Base-by-base conservation (phyloP, 2,329 filamentous ascomycete species). In the Phialocephala subalpina region DNA sequence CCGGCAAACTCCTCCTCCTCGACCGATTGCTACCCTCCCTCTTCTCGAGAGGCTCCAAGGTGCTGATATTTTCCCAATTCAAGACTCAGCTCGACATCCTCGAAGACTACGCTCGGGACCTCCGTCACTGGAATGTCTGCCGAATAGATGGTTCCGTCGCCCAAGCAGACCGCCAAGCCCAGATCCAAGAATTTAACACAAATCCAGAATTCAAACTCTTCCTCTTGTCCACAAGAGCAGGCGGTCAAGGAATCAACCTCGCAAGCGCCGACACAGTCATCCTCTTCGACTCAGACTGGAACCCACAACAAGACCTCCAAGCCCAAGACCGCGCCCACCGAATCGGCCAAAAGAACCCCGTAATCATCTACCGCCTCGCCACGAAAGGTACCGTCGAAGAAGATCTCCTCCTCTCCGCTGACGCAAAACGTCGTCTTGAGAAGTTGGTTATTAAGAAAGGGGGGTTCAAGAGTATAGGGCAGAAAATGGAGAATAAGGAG, bases 361-460 rank as follows among this genome's bases (percentile, higher is more conserved):
- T 99, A 0, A 88, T 99, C 22, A 91, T 99, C 0, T 99, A 97
- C 78, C 91, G 96, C 1, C 89, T 99, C 38, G 95, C 96, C 0
- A 99, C 96, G 0, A 94, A 94, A 73, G 92, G 91, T 9, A 98
- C 96, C 0, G 93, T 99, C 0, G 96, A 99, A 77, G 93, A 97
- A 74, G 90, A 89, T 6, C 83, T 98, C 0, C 86, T 98, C 0
- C 87, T 94, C 73, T 94, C 92, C 38, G 96, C 96, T 0, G 94
- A 97, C 73, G 93, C 92, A 0, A 99, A 99, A 79, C 90, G 96
- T 0, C 87, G 94, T 1, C 84, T 99, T 0, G 96, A 99, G 77
- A 97, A 97, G 76, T 83, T 99, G 0, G 93, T 99, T 7, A 99
- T 99, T 74, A 92, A 95, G 67, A 98, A 98, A 77, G 95, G 95